A percentile compares a stretch with the other conserved stretches of the same genome.
These are phyloP conservation scores for Aspergillus sp. DNA, from an alignment of 2,329 filamentous ascomycete species.

Conservation along the genomic window DNA sequence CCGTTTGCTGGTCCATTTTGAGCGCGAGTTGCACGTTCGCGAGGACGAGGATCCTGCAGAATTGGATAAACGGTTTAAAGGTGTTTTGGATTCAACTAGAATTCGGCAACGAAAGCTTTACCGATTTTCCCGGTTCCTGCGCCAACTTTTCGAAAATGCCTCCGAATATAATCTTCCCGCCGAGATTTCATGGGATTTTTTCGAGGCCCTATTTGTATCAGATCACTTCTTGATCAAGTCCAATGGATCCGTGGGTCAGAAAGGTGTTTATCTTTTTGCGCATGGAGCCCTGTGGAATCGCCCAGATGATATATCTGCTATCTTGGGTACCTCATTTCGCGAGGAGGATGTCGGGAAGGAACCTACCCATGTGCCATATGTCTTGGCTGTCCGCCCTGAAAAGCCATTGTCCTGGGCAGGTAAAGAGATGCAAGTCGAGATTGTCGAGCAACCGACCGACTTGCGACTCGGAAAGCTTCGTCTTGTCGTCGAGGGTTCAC, in stretches of 20 bases:
- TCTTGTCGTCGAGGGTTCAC: constrained; percentile 83
- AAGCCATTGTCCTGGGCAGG: constrained; percentile 79
- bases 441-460: constrained; percentile 78
- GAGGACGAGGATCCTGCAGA: constrained; percentile 80
- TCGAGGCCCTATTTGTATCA: constrained; percentile 75
- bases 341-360: constrained; percentile 70
- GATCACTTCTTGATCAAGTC: constrained; percentile 86
- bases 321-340: constrained; percentile 77
- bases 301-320: constrained; percentile 77
- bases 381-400: constrained; percentile 82
- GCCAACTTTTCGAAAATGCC: constrained; percentile 92
- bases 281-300: constrained; percentile 75
- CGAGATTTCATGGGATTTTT: constrained; percentile 71
- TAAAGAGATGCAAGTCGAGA: constrained; percentile 66
- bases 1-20: constrained; percentile 85
- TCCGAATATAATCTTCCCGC: constrained; percentile 85
- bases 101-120: constrained; percentile 95
- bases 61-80: constrained; percentile 97
- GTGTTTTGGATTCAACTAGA: constrained; percentile 90
- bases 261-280: constrained; percentile 79
- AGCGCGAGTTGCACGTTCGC: constrained; percentile 81
- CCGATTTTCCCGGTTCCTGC: constrained; percentile 86
- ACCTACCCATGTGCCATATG: constrained; percentile 70
- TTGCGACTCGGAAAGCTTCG: constrained; percentile 83
- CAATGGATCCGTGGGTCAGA: constrained; percentile 63